These are phyloP conservation scores for Paragyromitra xinjiangensis DNA, from an alignment of 495 filamentous ascomycete genomes.

Conservation along the genomic window DNA sequence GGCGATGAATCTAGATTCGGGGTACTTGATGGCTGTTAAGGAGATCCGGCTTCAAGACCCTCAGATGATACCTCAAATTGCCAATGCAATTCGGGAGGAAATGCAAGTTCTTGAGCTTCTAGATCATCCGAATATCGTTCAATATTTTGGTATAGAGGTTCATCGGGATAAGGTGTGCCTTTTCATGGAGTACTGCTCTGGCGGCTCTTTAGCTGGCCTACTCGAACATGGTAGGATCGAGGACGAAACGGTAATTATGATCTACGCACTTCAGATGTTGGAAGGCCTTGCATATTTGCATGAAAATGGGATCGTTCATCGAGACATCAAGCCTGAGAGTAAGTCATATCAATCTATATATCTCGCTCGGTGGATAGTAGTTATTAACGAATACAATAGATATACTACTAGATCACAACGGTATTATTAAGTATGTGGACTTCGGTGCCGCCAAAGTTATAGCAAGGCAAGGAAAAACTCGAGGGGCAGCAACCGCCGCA, in stretches of 20 bases:
- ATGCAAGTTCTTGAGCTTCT: constrained; percentile 95
- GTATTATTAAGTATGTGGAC: constrained; percentile 98
- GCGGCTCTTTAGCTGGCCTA: constrained; percentile 87
- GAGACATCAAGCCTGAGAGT: constrained; percentile 99
- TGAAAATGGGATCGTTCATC: constrained; percentile 86
- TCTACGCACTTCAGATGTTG: constrained; percentile 93
- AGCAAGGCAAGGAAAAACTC: constrained; percentile 88
- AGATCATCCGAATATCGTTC: constrained; percentile 96
- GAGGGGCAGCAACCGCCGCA: constrained; percentile 67
- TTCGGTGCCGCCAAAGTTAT: constrained; percentile 98
- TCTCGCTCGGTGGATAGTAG: neutral
- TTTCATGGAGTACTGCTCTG: constrained; percentile 99
- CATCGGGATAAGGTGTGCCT: constrained; percentile 99
- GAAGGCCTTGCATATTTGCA: constrained; percentile 96
- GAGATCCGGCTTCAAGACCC: constrained; percentile 98
- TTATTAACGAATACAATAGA: constrained; percentile 63
- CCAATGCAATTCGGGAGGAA: constrained; percentile 91
- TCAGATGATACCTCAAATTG: constrained; percentile 91
- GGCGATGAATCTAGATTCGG: constrained; percentile 94
- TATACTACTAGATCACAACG: constrained; percentile 95
- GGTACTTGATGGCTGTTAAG: constrained; percentile 97
- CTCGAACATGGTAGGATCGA: constrained; percentile 96
- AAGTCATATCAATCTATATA: constrained; percentile 55
- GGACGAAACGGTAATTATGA: constrained; percentile 97
- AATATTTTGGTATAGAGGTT: constrained; percentile 97